Percentiles rank a stretch among this genome's conserved stretches.
Evolutionary conservation across 2,329 filamentous ascomycete genomes (phyloP).

Genomic region (Aureobasidium sp.): DNA sequence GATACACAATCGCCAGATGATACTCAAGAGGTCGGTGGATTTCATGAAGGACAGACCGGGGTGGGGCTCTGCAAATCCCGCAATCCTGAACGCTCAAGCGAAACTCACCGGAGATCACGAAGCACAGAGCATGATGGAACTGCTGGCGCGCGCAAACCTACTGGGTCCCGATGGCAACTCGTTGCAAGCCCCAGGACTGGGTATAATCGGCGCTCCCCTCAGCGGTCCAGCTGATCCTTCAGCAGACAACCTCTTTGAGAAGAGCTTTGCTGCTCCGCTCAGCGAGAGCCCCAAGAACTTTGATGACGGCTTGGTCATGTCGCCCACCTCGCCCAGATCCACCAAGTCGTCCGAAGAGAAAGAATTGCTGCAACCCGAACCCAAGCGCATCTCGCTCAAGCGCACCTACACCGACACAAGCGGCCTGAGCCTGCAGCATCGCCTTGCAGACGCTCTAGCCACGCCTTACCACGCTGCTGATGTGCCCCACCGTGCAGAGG

Average conservation of each 20-base stretch:
- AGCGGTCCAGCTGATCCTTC: slow-evolving; percentile 70
- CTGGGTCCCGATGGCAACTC: slow-evolving; percentile 54
- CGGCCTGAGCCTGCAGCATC: slow-evolving; percentile 66
- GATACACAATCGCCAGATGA: slow-evolving; percentile 83
- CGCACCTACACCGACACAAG: slow-evolving; percentile 81
- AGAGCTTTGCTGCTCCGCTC: slow-evolving; percentile 56
- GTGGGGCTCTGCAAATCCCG: slow-evolving; percentile 66
- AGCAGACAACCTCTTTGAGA: slow-evolving; percentile 76
- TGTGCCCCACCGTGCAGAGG: slow-evolving; percentile 27
- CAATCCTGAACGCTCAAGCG: slow-evolving; percentile 74
- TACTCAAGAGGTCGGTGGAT: slow-evolving; percentile 86
- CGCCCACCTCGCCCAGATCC: neutral
- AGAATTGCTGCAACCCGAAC: neutral
- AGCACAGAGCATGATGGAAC: slow-evolving; percentile 81
- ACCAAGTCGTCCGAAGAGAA: neutral
- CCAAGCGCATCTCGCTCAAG: slow-evolving; percentile 46
- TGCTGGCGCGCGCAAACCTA: slow-evolving; percentile 72
- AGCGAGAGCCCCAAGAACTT: slow-evolving; percentile 32
- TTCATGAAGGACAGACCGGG: slow-evolving; percentile 91
- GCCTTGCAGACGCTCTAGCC: slow-evolving; percentile 74
- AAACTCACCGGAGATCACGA: slow-evolving; percentile 75
- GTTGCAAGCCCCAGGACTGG: slow-evolving; percentile 41
- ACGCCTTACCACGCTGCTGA: slow-evolving; percentile 61
- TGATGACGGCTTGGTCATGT: neutral
- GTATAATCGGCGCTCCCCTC: slow-evolving; percentile 52